Base-by-base conservation (phyloP, 805 yeast species). In the Yamadazyma sp. region DNA sequence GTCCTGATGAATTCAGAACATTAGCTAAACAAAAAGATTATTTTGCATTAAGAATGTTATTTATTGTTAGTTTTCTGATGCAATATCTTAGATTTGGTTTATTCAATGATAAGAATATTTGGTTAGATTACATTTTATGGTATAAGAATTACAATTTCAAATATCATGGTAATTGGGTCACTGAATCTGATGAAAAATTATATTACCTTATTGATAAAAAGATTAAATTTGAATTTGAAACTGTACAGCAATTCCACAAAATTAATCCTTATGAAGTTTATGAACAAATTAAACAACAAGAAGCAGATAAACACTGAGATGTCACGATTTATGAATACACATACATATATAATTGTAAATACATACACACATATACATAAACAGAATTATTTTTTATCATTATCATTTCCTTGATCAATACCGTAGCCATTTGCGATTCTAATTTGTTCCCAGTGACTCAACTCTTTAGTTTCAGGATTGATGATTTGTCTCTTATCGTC, bases 391-490 rank as follows among this genome's bases (percentile, higher is more conserved):
- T n/a, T n/a, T n/a, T n/a, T n/a, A n/a, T n/a, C n/a, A n/a, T n/a
- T n/a, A n/a, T n/a, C n/a, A n/a, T n/a, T n/a, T n/a, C n/a, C n/a
- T n/a, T n/a, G n/a, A n/a, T n/a, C n/a, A n/a, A n/a, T n/a, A 12
- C 39, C 39, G 19, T 15, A 37, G 13, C 48, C 48, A 40, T 60
- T 62, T 21, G 50, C 53, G 17, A 46, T 39, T 24, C 71, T 43
- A n/a, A 65, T 55, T 36, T 55, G 49, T 14, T 60, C 65, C 71
- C 71, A 65, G 21, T 55, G 55, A 12, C 30, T 36, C 30, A 33
- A 14, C 17, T 33, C 38, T 21, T 36, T 27, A 4, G 42, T 25
- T 11, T 31, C 28, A 4, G 31, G 28, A 25, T 27, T 29, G 5
- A 30, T 24, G 5, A 23, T 24, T 7, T 15, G 19, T 14, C 25